Base-by-base conservation (phyloP, 2,329 filamentous ascomycete genomes). In the Alternaria conjuncta region DNA sequence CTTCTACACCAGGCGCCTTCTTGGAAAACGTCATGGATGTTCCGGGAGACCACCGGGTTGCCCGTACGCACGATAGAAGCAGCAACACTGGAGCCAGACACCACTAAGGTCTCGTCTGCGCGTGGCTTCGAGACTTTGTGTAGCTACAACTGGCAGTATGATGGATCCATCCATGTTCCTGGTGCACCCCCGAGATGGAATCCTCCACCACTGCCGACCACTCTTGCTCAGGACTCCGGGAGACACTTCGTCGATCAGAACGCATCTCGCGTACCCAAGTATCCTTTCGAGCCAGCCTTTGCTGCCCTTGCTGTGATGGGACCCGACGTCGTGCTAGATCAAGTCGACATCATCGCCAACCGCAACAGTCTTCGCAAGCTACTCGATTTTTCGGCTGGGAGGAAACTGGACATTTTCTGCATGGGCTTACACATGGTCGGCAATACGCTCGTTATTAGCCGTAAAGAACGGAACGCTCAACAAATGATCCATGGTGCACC, bases 391-490 rank as follows among this genome's bases (percentile, higher is more conserved):
- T 63, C 70, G 20, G 65, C 60, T 10, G 72, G 71, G 9, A 70
- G 71, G 13, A 55, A 54, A 3, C 58, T 50, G 8, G 65, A 77
- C 21, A 62, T 60, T n/a, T 80, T 78, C 56, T 69, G 72, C 23
- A 74, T 80, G 51, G 75, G 77, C 45, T 64, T 79, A 7, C 63
- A 78, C 43, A 63, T 80, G 36, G 64, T 80, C 7, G 64, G 72
- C 8, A 65, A 74, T 8, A 80, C 79, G 11, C 69, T 80, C 3
- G 72, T 81, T 46, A 69, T 82, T 13, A 74, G 64, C 28, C 71
- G 77, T 6, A 74, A 72, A 47, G 76, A 76, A 41, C 53, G 57
- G 41, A 67, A 58, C 13, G 59, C 68, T 25, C 13, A 57, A 63
- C 28, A 57, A 41, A 67, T 71, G 55, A 63, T 71, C 13, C 53